phyloP scores from a whole-genome alignment of 768 basidiomycete species.

The Suillus subaureus region DNA sequence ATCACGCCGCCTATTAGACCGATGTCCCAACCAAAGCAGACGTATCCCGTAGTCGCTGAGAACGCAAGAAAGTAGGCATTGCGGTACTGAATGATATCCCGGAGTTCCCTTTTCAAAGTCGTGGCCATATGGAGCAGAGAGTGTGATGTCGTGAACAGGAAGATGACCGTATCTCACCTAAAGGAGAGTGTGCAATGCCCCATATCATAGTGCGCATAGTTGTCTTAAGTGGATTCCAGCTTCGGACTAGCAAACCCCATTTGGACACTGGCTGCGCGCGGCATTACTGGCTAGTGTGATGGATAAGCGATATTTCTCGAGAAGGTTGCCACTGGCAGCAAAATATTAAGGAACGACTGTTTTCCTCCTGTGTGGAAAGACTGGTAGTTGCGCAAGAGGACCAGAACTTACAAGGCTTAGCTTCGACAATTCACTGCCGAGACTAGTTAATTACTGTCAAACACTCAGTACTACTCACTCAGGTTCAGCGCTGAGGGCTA shows the following conservation, averaged over 20 bases:
- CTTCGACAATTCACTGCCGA: neutral
- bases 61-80: constrained; percentile 38
- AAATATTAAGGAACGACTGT: neutral
- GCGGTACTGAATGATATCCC: constrained; percentile 30
- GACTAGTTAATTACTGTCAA: neutral
- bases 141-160: neutral
- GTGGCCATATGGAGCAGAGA: constrained; percentile 15
- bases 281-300: neutral
- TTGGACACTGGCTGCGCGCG: neutral
- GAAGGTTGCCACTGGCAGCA: neutral
- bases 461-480: no score
- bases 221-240: neutral
- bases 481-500: no score
- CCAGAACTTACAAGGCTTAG: constrained; percentile 1
- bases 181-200: neutral
- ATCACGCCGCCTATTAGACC: constrained; percentile 41
- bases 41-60: constrained; percentile 36
- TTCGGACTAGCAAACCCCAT: neutral
- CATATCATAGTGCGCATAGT: neutral
- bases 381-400: neutral
- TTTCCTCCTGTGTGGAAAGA: neutral
- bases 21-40: constrained; percentile 41
- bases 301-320: neutral
- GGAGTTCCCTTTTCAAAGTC: constrained; percentile 22
- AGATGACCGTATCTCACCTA: neutral